Conservation (phyloP, 2,329 filamentous ascomycete genomes). For the Cladobotryum protrusum region DNA sequence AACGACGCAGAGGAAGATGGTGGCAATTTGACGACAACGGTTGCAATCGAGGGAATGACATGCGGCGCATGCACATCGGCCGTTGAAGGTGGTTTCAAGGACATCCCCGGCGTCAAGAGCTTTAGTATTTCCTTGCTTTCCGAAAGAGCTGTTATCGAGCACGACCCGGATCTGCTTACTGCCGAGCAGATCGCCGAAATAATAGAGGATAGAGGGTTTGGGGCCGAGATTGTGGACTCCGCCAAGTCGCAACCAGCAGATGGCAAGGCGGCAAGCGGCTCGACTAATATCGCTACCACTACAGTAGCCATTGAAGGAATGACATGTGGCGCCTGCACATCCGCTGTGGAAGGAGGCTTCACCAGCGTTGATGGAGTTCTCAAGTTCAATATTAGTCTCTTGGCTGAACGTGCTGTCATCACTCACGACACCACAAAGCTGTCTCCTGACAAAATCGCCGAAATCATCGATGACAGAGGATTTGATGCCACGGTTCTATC, state of each 20-base stretch:
- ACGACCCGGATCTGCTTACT: conserved; percentile 56
- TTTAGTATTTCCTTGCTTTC: conserved; percentile 81
- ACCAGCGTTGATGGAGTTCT: conserved; percentile 67
- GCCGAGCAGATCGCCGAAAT: conserved; percentile 50
- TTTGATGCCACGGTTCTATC: conserved; percentile 83
- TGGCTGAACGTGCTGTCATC: conserved; percentile 87
- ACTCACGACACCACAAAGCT: conserved; percentile 72
- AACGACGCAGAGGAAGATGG: conserved; percentile 32
- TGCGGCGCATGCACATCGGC: conserved; percentile 86
- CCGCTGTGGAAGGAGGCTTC: conserved; percentile 81
- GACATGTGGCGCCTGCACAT: conserved; percentile 96
- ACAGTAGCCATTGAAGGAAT: conserved; percentile 91
- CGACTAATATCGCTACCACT: conserved; percentile 56
- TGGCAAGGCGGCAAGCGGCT: conserved; percentile 23
- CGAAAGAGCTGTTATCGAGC: conserved; percentile 78
- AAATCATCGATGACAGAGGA: conserved; percentile 82
- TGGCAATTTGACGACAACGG: conserved; percentile 59
- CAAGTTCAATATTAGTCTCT: conserved; percentile 89
- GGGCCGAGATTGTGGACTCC: conserved; percentile 70
- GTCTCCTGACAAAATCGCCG: conserved; percentile 64
- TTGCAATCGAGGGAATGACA: conserved; percentile 83
- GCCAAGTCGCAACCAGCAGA: conserved; percentile 36
- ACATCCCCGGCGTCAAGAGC: conserved; percentile 63
- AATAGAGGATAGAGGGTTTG: conserved; percentile 71
- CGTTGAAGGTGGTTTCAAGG: conserved; percentile 72